Evolutionary conservation across 2,329 filamentous ascomycete species (phyloP).

Genomic region (Trichocomaceae sp.): DNA sequence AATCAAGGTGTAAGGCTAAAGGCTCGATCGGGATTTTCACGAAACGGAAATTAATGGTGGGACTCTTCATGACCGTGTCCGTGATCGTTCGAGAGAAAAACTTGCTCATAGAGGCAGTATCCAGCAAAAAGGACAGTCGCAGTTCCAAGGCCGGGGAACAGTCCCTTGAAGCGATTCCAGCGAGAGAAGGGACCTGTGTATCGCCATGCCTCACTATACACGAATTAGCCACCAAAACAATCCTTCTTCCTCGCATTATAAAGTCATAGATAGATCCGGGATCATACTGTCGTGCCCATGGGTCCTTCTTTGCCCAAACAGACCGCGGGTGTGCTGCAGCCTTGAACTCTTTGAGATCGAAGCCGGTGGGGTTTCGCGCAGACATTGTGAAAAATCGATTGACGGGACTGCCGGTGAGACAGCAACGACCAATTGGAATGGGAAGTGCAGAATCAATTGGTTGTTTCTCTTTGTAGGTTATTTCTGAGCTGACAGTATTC

Average conservation of each 20-base stretch:
- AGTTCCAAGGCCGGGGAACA: slow-evolving; percentile 86
- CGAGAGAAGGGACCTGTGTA: slow-evolving; percentile 84
- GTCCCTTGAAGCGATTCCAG: slow-evolving; percentile 78
- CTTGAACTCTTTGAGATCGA: slow-evolving; percentile 76
- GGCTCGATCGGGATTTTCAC: slow-evolving; percentile 14
- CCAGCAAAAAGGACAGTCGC: slow-evolving; percentile 82
- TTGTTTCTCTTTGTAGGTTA: background rate
- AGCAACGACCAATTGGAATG: slow-evolving; percentile 2
- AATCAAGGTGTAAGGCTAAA: slow-evolving; percentile 1
- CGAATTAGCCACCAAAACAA: slow-evolving; percentile 16
- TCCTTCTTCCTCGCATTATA: no score
- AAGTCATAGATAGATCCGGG: background rate
- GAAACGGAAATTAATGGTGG: slow-evolving; percentile 10
- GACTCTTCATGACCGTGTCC: slow-evolving; percentile 34
- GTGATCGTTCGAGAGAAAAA: slow-evolving; percentile 69
- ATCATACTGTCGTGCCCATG: slow-evolving; percentile 58
- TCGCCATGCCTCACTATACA: slow-evolving; percentile 80
- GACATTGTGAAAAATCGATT: slow-evolving; percentile 40
- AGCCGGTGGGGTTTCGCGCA: slow-evolving; percentile 72
- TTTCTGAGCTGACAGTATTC: background rate
- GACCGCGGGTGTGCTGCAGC: slow-evolving; percentile 58
- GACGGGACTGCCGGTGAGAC: background rate
- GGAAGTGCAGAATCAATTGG: background rate
- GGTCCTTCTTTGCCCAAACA: slow-evolving; percentile 47
- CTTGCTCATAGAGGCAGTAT: slow-evolving; percentile 84